phyloP scores from a whole-genome alignment of 179 eudicot genomes.

The Beta corolliflora region DNA sequence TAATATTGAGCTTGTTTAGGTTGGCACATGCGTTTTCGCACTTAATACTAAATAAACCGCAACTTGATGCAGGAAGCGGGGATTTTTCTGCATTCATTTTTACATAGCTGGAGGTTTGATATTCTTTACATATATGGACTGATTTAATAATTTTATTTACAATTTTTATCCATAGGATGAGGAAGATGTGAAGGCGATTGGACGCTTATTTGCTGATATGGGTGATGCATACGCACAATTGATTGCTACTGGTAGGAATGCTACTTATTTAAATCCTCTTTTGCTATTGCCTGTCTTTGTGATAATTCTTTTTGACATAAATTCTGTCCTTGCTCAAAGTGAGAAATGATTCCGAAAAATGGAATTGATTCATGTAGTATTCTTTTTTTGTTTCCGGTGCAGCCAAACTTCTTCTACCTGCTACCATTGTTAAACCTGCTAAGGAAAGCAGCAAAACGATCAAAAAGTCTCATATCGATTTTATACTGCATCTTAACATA shows the following conservation, averaged over 20 bases:
- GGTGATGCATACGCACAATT: constrained; percentile 96
- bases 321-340: neutral
- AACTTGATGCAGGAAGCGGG: neutral
- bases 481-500: too few species aligned
- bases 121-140: neutral
- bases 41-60: neutral
- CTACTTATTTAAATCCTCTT: constrained; percentile 9
- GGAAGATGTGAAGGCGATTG: constrained; percentile 98
- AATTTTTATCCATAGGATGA: constrained; percentile 69
- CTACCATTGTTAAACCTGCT: too few species aligned
- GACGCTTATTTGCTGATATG: constrained; percentile 98
- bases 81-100: too few species aligned
- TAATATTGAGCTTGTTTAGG: constrained; percentile 1
- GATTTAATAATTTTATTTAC: neutral
- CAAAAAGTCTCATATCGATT: too few species aligned
- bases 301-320: neutral
- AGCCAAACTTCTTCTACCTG: neutral
- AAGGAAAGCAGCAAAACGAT: too few species aligned
- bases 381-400: neutral
- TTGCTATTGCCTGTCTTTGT: constrained; percentile 20
- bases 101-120: neutral
- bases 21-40: neutral
- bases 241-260: constrained; percentile 84
- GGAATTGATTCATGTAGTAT: constrained; percentile 1
- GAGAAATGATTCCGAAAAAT: neutral